These are phyloP conservation scores for Phytopythium ostracodes DNA, from an alignment of 352 stramenopile genomes.

Conservation along the genomic window DNA sequence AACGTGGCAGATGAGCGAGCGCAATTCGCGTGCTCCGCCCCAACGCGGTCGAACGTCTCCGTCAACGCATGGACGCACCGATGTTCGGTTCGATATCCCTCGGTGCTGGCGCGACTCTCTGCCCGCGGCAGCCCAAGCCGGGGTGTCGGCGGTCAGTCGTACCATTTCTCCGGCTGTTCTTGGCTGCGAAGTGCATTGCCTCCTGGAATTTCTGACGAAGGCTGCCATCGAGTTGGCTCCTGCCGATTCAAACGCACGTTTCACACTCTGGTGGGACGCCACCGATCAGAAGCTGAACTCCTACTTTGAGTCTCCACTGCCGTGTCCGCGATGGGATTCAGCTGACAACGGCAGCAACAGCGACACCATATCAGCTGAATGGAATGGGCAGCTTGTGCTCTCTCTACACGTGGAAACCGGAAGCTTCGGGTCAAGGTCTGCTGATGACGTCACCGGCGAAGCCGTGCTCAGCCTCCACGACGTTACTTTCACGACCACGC, in stretches of 20 bases:
- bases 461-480: not conserved
- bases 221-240: not conserved
- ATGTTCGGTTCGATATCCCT: conserved; percentile 26
- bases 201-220: conserved; percentile 13
- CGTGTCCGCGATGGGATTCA: conserved; percentile 9
- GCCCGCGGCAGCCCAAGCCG: not conserved
- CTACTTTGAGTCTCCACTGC: conserved; percentile 23
- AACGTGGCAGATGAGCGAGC: not conserved
- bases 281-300: conserved; percentile 37
- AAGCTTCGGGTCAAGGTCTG: not conserved
- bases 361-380: conserved; percentile 18
- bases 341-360: conserved; percentile 3
- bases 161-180: conserved; percentile 9
- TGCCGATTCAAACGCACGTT: conserved; percentile 15
- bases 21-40: not conserved
- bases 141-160: not conserved
- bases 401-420: not conserved
- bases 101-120: conserved; percentile 18
- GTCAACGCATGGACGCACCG: not conserved
- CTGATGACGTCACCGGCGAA: not conserved
- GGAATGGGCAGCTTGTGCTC: not conserved
- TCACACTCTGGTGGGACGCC: conserved; percentile 57
- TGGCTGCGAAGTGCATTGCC: conserved; percentile 46
- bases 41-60: not conserved
- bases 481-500: not conserved